phyloP scores from a whole-genome alignment of 2,329 filamentous ascomycete genomes.

The Penicillium sp. region DNA sequence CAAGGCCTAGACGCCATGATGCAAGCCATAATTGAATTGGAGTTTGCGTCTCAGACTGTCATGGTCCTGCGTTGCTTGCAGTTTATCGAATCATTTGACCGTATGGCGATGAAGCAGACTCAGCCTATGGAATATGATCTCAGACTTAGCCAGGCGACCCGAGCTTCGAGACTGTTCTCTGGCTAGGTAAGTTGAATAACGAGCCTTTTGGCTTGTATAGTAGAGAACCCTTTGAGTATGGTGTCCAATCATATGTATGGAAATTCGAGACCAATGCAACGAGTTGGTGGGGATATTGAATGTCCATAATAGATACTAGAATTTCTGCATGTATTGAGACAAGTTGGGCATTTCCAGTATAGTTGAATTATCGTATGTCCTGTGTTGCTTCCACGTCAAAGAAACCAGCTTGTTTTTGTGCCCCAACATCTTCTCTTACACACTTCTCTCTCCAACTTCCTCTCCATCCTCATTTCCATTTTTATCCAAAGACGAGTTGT shows the following conservation, averaged over 20 bases:
- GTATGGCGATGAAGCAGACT: slow-evolving; percentile 24
- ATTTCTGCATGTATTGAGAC: background rate
- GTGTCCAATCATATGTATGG: background rate
- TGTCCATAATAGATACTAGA: background rate
- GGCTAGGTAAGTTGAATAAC: background rate
- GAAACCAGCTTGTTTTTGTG: background rate
- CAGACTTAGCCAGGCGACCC: background rate
- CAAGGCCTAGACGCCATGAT: slow-evolving; percentile 21
- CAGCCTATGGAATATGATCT: slow-evolving; percentile 18
- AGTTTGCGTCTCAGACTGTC: slow-evolving; percentile 28
- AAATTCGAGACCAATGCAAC: background rate
- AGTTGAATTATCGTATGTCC: background rate
- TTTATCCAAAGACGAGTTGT: background rate
- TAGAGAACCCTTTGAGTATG: background rate
- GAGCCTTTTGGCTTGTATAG: background rate
- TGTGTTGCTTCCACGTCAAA: background rate
- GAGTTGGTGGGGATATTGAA: background rate
- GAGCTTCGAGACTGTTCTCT: slow-evolving; percentile 1
- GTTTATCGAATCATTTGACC: slow-evolving; percentile 28
- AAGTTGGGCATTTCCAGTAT: background rate
- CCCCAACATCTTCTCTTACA: background rate
- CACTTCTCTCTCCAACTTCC: background rate
- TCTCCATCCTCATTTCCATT: background rate
- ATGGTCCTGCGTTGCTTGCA: slow-evolving; percentile 28
- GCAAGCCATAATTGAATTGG: slow-evolving; percentile 27